Conservation (phyloP, 176 grass and related monocot genomes). For the Poa pratensis region DNA sequence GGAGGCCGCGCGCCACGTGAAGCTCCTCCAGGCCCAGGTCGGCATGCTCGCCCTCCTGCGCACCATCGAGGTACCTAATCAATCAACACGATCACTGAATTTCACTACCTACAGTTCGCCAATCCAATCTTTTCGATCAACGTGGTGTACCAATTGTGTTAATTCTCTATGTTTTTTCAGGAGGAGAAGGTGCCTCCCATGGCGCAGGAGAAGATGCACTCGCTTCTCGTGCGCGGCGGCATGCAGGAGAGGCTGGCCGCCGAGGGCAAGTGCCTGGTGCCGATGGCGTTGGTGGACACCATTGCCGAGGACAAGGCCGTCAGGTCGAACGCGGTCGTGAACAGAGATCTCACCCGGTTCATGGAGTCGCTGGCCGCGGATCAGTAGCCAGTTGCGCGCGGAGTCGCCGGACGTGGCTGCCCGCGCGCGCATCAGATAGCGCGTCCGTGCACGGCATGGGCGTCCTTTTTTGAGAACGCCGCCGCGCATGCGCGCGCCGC, state of each 20-base stretch:
- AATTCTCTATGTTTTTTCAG: not conserved
- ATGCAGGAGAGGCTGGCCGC: constrained; percentile 65
- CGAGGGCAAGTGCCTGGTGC: constrained; percentile 70
- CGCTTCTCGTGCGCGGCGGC: constrained; percentile 42
- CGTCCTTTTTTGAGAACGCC: constrained; percentile 41
- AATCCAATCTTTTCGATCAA: not conserved
- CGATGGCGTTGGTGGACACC: constrained; percentile 45
- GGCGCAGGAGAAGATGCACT: constrained; percentile 47
- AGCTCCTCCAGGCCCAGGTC: constrained; percentile 78
- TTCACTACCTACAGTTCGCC: not conserved
- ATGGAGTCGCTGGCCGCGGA: constrained; percentile 37
- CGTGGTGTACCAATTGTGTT: not conserved
- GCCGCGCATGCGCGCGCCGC: constrained; percentile 19
- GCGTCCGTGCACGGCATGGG: constrained; percentile 1
- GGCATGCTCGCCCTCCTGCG: constrained; percentile 66
- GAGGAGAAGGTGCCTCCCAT: constrained; percentile 35
- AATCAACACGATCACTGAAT: not conserved
- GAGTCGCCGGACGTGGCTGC: constrained; percentile 38
- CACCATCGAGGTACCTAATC: constrained; percentile 47
- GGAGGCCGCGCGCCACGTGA: constrained; percentile 61
- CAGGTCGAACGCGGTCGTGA: constrained; percentile 54
- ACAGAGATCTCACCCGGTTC: constrained; percentile 59
- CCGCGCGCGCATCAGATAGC: not conserved
- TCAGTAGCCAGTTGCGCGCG: not conserved
- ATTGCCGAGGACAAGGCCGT: constrained; percentile 50